Base-by-base conservation (phyloP, 495 filamentous ascomycete species). In the Astrocystis sublimbata region DNA sequence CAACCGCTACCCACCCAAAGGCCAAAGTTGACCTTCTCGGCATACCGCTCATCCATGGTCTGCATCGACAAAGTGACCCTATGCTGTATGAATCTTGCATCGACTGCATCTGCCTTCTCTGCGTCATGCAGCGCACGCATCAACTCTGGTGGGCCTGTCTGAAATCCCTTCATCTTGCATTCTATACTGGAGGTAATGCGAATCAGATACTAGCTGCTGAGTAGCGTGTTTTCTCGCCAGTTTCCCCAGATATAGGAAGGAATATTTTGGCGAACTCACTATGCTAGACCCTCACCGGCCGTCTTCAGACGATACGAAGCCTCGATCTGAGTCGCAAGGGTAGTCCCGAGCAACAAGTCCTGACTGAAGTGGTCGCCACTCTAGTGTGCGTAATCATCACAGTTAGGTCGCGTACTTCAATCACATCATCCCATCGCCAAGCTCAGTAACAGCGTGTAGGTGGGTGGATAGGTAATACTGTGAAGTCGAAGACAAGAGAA, bases 1-100 rank as follows among this genome's bases (percentile, higher is more conserved):
- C 84, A 79, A 42, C 84, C 84, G 61, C 83, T 85, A 42, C 81
- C 82, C 40, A 86, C 72, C 85, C 85, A 87, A 80, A 87, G 83
- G 26, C 83, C 75, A 4, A 81, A 82, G 68, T 87, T 87, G 61
- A 86, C 62, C 65, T 85, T 83, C 40, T 64, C 62, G n/a, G 82
- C 79, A 61, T 86, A 87, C 36, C 85, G 79, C 56, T 84, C 78
- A 65, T 87, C 85, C 2, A 81, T 78, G 5, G 84, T 86, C 62
- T 86, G 84, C 82, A 87, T 85, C 6, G 79, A 78, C 19, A 86
- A 69, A 58, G 84, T 81, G 30, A 86, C 70, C 57, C 84, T 81
- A 65, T 83, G 85, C 46, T 80, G 83, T 66, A 85, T 85, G 13
- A 78, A 77, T 68, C 81, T 80, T 8, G 83, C 82, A 61, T 86